phyloP scores from a whole-genome alignment of 192 early-diverging fungal species.

The Gryganskiella cystojenkinii region DNA sequence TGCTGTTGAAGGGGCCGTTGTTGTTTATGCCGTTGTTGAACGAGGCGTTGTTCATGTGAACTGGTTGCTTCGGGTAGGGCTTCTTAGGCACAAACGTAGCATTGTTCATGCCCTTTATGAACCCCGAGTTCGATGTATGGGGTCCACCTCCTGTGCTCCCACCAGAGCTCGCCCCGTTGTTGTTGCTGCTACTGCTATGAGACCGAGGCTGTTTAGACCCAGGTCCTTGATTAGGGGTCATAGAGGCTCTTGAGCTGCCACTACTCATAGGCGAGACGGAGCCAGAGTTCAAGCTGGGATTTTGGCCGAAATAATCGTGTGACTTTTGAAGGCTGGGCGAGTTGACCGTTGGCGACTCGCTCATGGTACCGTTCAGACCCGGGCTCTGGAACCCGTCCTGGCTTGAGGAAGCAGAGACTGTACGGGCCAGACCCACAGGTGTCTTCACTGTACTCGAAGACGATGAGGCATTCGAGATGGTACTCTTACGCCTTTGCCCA shows the following conservation, averaged over 20 bases:
- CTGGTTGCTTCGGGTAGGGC: not conserved
- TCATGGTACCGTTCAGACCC: constrained; percentile 3
- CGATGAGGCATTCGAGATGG: constrained; percentile 21
- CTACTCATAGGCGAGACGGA: constrained; percentile 46
- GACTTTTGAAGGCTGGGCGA: constrained; percentile 26
- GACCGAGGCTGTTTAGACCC: constrained; percentile 20
- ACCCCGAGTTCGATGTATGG: not conserved
- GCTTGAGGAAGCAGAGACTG: constrained; percentile 41
- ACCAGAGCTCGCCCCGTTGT: not conserved
- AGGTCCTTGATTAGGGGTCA: constrained; percentile 10
- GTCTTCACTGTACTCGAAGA: constrained; percentile 17
- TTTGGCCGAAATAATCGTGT: constrained; percentile 37
- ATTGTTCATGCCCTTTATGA: not conserved
- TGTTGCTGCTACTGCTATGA: not conserved
- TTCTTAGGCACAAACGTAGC: not conserved
- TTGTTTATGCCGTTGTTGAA: not conserved
- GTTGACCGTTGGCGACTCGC: constrained; percentile 36
- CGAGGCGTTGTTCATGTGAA: not conserved
- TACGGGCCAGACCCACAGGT: constrained; percentile 25
- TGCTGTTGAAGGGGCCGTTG: not conserved
- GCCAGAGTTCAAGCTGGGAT: constrained; percentile 21
- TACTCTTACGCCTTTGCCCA: constrained; percentile 37
- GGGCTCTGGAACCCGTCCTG: constrained; percentile 49
- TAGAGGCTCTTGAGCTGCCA: constrained; percentile 24
- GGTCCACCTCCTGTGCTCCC: too few relatives aligned